These are phyloP conservation scores for Ehretia macrophylla DNA, from an alignment of 257 asterid species.

Conservation along the genomic window DNA sequence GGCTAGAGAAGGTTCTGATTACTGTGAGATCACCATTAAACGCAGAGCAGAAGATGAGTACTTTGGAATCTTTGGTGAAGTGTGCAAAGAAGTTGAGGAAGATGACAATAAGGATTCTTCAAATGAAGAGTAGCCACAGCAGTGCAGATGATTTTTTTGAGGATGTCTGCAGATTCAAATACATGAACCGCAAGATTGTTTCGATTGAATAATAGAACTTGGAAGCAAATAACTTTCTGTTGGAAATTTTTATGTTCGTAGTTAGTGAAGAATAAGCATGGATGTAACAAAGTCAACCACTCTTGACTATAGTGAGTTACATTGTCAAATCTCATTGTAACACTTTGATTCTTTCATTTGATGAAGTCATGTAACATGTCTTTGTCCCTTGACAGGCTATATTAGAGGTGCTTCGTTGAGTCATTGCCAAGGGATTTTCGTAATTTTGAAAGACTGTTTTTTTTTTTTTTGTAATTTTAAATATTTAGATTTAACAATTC, in stretches of 20 bases:
- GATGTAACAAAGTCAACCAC: too few species aligned
- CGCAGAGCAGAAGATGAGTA: slow-evolving; percentile 92
- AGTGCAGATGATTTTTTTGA: slow-evolving; percentile 96
- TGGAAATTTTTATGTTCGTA: neutral
- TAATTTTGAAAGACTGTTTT: too few species aligned
- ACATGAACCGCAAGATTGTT: slow-evolving; percentile 62
- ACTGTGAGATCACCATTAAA: slow-evolving; percentile 87
- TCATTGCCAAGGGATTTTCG: too few species aligned
- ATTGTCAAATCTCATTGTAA: too few species aligned
- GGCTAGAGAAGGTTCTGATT: slow-evolving; percentile 70
- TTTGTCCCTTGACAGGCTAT: too few species aligned
- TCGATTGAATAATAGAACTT: slow-evolving; percentile 43
- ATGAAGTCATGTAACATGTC: too few species aligned
- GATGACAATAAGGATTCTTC: slow-evolving; percentile 86
- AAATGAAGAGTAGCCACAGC: slow-evolving; percentile 97
- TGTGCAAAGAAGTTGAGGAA: slow-evolving; percentile 57
- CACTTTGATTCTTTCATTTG: too few species aligned
- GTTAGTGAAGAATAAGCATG: too few species aligned
- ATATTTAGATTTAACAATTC: too few species aligned
- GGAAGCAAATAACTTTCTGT: neutral
- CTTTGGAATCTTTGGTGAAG: slow-evolving; percentile 66
- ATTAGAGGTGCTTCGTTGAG: too few species aligned
- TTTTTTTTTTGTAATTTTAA: too few species aligned
- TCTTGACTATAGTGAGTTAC: too few species aligned
- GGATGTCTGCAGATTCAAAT: slow-evolving; percentile 72